phyloP scores from a whole-genome alignment of 345 rosid genomes.

The Eucalyptus cladocalyx region DNA sequence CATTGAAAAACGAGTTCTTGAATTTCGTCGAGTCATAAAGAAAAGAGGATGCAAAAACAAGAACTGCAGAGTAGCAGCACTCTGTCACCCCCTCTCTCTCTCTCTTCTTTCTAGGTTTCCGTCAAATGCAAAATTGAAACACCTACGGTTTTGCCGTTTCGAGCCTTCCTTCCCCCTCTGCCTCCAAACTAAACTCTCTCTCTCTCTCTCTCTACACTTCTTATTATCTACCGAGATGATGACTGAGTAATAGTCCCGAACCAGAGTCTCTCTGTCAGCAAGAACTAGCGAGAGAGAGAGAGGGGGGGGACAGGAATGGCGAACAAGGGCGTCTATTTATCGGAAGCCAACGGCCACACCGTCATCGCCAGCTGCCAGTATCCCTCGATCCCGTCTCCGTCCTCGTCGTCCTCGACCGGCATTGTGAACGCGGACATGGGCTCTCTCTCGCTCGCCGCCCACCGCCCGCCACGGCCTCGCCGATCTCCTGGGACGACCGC shows the following conservation, averaged over 20 bases:
- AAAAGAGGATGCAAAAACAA: neutral
- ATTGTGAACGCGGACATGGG: conserved; percentile 34
- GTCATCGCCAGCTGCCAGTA: neutral
- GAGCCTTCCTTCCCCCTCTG: neutral
- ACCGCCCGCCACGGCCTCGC: neutral
- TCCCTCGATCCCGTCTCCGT: neutral
- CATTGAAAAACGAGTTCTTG: neutral
- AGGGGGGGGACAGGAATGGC: neutral
- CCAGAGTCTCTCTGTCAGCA: conserved; percentile 32
- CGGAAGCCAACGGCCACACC: neutral
- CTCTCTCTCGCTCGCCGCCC: conserved; percentile 28
- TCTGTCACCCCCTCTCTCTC: too few relatives aligned
- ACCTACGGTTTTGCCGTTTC: neutral
- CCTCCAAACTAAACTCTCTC: neutral
- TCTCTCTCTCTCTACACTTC: neutral
- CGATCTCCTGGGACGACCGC: neutral
- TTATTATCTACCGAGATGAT: neutral
- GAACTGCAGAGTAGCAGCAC: neutral
- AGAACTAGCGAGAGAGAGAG: neutral
- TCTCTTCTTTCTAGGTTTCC: neutral
- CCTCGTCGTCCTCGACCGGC: neutral
- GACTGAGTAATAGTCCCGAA: conserved; percentile 31
- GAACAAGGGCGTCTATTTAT: conserved; percentile 2
- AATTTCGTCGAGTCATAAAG: neutral
- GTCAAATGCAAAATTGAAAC: neutral